Percentiles rank a stretch among this genome's conserved stretches.
Conservation (phyloP, 192 early-diverging fungal genomes). For the Dissophora globulifera region DNA sequence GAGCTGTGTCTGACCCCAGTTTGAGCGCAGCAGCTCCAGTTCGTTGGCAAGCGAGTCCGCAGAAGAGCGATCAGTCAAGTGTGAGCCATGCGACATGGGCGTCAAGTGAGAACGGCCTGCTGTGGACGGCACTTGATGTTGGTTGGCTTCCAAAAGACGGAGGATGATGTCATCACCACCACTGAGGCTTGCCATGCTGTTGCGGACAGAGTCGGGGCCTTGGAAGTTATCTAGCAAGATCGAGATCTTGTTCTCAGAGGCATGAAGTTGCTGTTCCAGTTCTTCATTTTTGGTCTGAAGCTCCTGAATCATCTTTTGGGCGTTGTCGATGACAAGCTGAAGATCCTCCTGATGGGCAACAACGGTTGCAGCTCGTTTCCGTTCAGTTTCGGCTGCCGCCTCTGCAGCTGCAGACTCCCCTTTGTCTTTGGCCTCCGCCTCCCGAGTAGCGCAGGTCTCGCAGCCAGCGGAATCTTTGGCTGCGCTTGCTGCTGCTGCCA, state of each 20-base stretch:
- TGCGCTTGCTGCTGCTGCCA: background rate
- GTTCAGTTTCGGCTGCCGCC: slow-evolving; percentile 9
- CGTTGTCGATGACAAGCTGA: slow-evolving; percentile 39
- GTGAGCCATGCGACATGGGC: slow-evolving; percentile 36
- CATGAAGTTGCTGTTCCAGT: slow-evolving; percentile 29
- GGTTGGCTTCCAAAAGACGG: slow-evolving; percentile 33
- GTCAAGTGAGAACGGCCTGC: slow-evolving; percentile 1
- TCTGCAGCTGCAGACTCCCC: background rate
- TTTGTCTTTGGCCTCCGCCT: too few species aligned
- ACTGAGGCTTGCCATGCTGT: slow-evolving; percentile 40
- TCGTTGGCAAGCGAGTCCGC: slow-evolving; percentile 50
- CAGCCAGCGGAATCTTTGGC: too few species aligned
- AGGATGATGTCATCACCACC: slow-evolving; percentile 43
- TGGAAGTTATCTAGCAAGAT: slow-evolving; percentile 48
- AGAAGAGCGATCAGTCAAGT: slow-evolving; percentile 40
- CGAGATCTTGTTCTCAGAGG: slow-evolving; percentile 48
- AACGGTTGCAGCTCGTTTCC: slow-evolving; percentile 12
- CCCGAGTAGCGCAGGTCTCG: too few species aligned
- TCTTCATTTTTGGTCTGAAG: slow-evolving; percentile 25
- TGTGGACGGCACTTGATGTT: background rate
- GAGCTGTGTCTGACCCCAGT: slow-evolving; percentile 34
- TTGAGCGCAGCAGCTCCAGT: slow-evolving; percentile 28
- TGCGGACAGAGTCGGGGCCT: slow-evolving; percentile 44
- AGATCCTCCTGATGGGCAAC: slow-evolving; percentile 38
- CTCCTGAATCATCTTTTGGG: slow-evolving; percentile 26